Conservation (phyloP, 352 stramenopile genomes). For the Thraustotheca clavata region DNA sequence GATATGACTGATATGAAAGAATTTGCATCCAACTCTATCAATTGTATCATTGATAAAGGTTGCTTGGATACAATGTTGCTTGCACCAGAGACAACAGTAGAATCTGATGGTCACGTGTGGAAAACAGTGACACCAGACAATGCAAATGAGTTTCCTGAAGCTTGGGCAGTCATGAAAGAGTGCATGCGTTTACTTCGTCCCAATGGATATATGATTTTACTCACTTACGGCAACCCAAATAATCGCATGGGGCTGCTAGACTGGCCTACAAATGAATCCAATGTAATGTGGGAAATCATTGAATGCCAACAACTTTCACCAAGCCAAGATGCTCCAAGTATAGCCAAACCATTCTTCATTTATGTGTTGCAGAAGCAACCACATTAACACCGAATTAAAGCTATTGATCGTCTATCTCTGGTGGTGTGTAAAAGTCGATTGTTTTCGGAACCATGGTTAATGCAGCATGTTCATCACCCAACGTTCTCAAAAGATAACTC, state of each 20-base stretch:
- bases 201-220: conserved; percentile 32
- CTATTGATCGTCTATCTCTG: too few species aligned
- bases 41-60: conserved; percentile 49
- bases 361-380: conserved; percentile 43
- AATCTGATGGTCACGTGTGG: conserved; percentile 31
- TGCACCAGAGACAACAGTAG: conserved; percentile 36
- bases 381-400: neutral
- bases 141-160: conserved; percentile 32
- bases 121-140: conserved; percentile 35
- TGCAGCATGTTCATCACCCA: conserved; percentile 17
- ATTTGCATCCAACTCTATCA: conserved; percentile 30
- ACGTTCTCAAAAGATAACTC: conserved; percentile 40
- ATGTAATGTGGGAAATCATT: conserved; percentile 40
- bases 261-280: conserved; percentile 23
- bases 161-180: conserved; percentile 32
- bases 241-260: conserved; percentile 49
- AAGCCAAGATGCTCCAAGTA: conserved; percentile 24
- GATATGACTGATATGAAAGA: conserved; percentile 40
- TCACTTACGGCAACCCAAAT: conserved; percentile 41
- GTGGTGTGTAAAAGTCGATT: conserved; percentile 54
- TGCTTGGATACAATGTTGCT: conserved; percentile 52
- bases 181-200: conserved; percentile 35
- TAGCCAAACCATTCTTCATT: conserved; percentile 40
- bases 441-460: conserved; percentile 55
- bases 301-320: conserved; percentile 48